Conservation (phyloP, 257 asterid species). For the Schizonepeta tenuifolia region DNA sequence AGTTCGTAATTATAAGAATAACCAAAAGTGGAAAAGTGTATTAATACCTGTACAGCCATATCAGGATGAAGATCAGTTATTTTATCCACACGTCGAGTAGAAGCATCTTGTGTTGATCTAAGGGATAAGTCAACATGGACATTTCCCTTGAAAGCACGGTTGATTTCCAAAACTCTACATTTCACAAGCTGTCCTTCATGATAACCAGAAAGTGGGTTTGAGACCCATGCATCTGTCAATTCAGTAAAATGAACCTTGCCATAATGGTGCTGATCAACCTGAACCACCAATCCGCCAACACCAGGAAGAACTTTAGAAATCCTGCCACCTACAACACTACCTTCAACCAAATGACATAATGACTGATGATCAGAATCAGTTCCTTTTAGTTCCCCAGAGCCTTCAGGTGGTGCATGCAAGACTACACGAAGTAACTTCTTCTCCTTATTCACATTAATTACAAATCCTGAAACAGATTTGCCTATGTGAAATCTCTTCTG, state of each 20-base stretch:
- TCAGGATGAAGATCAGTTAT: constrained; percentile 76
- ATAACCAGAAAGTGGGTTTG: constrained; percentile 79
- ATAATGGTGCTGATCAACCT: constrained; percentile 64
- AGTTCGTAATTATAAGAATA: constrained; percentile 1
- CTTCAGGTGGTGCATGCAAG: constrained; percentile 44
- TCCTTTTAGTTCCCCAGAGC: constrained; percentile 33
- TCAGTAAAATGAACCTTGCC: constrained; percentile 97
- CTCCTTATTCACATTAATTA: constrained; percentile 61
- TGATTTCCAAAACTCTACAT: constrained; percentile 74
- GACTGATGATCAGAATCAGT: constrained; percentile 37
- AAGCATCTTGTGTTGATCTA: constrained; percentile 44
- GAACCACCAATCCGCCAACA: constrained; percentile 83
- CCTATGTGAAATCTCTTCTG: constrained; percentile 76
- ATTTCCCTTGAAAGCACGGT: constrained; percentile 52
- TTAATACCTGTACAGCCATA: constrained; percentile 74
- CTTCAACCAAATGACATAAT: constrained; percentile 59
- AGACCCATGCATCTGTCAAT: constrained; percentile 59
- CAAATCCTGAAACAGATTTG: constrained; percentile 62
- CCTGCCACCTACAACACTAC: constrained; percentile 77
- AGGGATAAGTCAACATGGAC: constrained; percentile 82
- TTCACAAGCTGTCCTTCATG: constrained; percentile 80
- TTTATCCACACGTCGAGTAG: constrained; percentile 47
- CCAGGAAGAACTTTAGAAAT: constrained; percentile 86
- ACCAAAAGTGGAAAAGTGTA: neutral
- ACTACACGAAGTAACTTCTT: constrained; percentile 74